Evolutionary conservation across 768 basidiomycete species (phyloP).

Genomic region (Tricholoma terreum): DNA sequence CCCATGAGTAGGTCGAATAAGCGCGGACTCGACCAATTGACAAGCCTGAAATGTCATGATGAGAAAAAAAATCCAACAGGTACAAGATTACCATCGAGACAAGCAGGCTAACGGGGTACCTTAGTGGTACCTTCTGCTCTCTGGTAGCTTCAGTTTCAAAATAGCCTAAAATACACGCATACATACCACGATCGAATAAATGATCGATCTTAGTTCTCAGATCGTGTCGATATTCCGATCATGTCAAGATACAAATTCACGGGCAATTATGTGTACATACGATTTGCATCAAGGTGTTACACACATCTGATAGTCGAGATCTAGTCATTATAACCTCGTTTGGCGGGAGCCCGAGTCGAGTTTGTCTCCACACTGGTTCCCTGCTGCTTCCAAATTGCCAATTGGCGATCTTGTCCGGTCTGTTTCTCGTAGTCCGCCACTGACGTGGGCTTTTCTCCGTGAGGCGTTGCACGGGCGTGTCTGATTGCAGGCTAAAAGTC

Average conservation of each 20-base stretch:
- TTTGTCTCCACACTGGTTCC: slow-evolving; percentile 44
- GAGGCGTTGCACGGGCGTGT: slow-evolving; percentile 81
- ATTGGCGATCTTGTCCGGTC: slow-evolving; percentile 69
- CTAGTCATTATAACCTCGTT: slow-evolving; percentile 62
- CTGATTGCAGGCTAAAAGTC: slow-evolving; percentile 78
- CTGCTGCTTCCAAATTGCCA: slow-evolving; percentile 68
- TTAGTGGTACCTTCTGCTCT: no score
- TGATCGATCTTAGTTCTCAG: background rate
- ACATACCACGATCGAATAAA: background rate
- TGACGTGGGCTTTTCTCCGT: slow-evolving; percentile 73
- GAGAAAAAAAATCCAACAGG: no score
- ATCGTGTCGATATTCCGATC: background rate
- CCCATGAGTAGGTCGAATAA: no score
- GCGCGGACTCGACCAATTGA: no score
- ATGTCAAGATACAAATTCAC: background rate
- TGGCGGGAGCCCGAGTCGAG: slow-evolving; percentile 30
- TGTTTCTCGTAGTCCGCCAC: slow-evolving; percentile 65
- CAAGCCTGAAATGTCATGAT: no score
- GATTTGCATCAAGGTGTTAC: background rate
- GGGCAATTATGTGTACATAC: background rate
- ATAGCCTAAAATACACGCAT: background rate
- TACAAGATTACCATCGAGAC: no score
- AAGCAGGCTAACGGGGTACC: no score
- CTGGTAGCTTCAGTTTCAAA: no score
- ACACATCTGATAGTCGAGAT: background rate